Percentiles rank a stretch among this genome's conserved stretches.
These are phyloP conservation scores for Adansonia madagascariensis DNA, from an alignment of 441 rosid species.

Conservation along the genomic window DNA sequence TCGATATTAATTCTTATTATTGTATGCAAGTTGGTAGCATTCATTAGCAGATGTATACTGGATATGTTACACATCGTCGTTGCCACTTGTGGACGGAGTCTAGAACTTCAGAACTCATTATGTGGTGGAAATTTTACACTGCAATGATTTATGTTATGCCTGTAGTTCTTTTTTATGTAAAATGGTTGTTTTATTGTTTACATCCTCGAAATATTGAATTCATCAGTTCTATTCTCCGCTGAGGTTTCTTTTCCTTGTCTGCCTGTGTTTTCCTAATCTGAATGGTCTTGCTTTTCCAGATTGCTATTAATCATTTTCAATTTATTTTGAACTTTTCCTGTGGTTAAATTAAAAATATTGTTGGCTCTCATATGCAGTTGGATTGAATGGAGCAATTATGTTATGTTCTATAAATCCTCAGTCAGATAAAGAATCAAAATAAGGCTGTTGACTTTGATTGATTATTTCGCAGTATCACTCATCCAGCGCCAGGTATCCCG, in stretches of 20 bases:
- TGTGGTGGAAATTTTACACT: background rate
- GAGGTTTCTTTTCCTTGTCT: background rate
- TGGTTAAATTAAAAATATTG: background rate
- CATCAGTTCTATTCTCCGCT: background rate
- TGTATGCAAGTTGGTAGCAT: background rate
- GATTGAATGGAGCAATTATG: background rate
- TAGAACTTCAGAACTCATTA: background rate
- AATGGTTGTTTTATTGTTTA: background rate
- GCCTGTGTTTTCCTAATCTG: background rate
- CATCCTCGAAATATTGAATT: background rate
- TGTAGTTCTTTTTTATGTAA: background rate
- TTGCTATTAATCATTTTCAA: background rate
- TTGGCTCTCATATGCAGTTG: background rate
- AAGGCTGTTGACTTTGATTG: slow-evolving; percentile 1
- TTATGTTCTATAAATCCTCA: background rate
- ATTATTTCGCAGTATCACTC: slow-evolving; percentile 52
- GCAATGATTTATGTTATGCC: background rate
- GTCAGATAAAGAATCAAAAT: background rate
- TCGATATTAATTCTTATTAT: too few species aligned
- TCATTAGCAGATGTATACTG: background rate
- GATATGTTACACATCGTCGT: background rate
- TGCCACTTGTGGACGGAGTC: background rate
- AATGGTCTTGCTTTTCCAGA: background rate
- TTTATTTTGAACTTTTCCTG: background rate
- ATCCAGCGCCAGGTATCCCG: slow-evolving; percentile 82